Evolutionary conservation across 2,329 filamentous ascomycete species (phyloP).

Genomic region (Colletotrichum sansevieriae): DNA sequence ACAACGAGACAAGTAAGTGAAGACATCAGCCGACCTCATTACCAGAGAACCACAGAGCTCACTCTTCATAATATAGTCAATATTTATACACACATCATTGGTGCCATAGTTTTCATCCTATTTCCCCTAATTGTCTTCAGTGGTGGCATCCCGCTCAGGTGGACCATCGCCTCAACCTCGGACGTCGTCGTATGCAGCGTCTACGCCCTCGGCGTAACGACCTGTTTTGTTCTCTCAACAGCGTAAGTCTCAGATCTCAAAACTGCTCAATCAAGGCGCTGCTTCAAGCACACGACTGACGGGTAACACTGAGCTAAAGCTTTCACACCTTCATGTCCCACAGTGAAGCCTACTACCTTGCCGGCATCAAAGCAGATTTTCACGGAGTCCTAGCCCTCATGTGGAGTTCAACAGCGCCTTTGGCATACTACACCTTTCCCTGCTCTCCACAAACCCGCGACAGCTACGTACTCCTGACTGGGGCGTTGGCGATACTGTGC

Average conservation of each 20-base stretch:
- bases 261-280: no score
- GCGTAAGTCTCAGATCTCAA: conserved; percentile 47
- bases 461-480: conserved; percentile 54
- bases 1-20: conserved; percentile 29
- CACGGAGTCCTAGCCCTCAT: conserved; percentile 72
- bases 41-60: neutral
- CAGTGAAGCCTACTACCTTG: conserved; percentile 59
- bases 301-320: conserved; percentile 46
- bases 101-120: conserved; percentile 54
- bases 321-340: conserved; percentile 71
- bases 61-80: conserved; percentile 51
- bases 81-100: conserved; percentile 60
- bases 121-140: conserved; percentile 54
- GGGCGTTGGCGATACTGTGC: conserved; percentile 52
- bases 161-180: conserved; percentile 49
- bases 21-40: neutral
- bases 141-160: conserved; percentile 52
- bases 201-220: conserved; percentile 59
- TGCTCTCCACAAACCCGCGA: conserved; percentile 48
- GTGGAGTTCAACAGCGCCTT: conserved; percentile 71
- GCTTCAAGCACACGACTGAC: no score
- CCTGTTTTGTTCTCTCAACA: conserved; percentile 61
- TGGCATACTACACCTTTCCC: conserved; percentile 67
- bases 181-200: conserved; percentile 58
- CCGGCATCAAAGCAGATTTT: conserved; percentile 72